Evolutionary conservation across 2,329 filamentous ascomycete species (phyloP), one percentile per base, ranked within the genome.

Genomic region (Rosellinia necatrix): DNA sequence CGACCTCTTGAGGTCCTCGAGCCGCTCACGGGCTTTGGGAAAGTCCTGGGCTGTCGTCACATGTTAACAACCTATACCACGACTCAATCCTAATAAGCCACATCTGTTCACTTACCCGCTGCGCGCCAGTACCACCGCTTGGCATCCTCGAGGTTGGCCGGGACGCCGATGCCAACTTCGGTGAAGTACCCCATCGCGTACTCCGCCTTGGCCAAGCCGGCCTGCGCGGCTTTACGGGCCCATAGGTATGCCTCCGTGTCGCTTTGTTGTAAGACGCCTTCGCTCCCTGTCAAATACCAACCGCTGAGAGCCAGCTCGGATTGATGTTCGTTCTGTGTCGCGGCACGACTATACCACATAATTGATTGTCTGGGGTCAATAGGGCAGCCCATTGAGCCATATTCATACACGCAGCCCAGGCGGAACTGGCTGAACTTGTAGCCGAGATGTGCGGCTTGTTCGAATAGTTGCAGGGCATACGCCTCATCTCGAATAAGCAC

Each of bases 101-200:
- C 2, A 15, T 13, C 2, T 35, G 30, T 47, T 7, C 8, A 86
- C 91, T 85, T 81, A 97, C 93, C 90, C 71, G 94, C 94, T 74
- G 94, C 92, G 72, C 93, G 83, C 83, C 92, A 97, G 76, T 99
- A 99, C 94, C 94, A 99, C 66, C 92, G 85, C 80, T 96, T 97
- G 19, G 93, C 94, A 75, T 97, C 94, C 68, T 99, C 94, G 66
- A 97, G 68, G 71, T 93, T 96, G 7, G 89, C 86, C 13, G 88
- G 81, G 62, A 91, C 87, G 25, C 94, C 94, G 65, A 99, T 97
- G 10, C 94, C 94, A 44, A 94, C 88, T 74, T 99, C 94, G 0
- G 91, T 96, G 70, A 96, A 97, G 75, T 97, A 97, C 0, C 94
- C 94, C 89, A 99, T 96, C 0, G 93, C 94, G 75, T 97, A 97